phyloP scores from a whole-genome alignment of 108 stramenopile species.

The Seminavis robusta region DNA sequence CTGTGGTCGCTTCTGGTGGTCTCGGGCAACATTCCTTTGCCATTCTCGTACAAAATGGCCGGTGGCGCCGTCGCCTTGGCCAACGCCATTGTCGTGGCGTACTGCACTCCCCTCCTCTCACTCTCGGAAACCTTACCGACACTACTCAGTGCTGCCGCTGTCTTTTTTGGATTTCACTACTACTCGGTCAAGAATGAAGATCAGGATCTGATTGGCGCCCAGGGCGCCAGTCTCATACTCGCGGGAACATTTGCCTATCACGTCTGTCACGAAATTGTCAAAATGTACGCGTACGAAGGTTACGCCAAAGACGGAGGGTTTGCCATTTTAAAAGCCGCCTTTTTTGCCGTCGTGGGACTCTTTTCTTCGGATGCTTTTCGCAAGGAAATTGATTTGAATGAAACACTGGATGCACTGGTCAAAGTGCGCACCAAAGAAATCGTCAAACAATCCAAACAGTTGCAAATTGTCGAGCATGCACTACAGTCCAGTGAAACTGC shows the following conservation, averaged over 20 bases:
- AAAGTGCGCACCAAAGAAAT: slow-evolving; percentile 8
- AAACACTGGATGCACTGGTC: slow-evolving; percentile 8
- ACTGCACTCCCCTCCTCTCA: background rate
- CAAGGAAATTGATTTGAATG: slow-evolving; percentile 10
- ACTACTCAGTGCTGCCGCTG: background rate
- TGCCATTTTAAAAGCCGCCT: slow-evolving; percentile 4
- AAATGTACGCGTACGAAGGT: background rate
- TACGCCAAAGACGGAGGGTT: background rate
- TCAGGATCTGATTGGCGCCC: background rate
- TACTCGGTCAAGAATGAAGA: background rate
- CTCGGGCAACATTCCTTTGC: background rate
- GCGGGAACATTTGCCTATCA: slow-evolving; percentile 1
- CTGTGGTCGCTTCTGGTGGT: background rate
- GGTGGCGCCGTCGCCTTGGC: background rate
- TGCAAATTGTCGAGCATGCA: slow-evolving; percentile 10
- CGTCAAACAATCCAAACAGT: slow-evolving; percentile 1
- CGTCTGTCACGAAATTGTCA: background rate
- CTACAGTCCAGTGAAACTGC: slow-evolving; percentile 17
- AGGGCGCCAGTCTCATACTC: background rate
- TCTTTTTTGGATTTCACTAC: background rate
- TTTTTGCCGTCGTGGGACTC: slow-evolving; percentile 11
- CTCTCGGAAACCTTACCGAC: background rate
- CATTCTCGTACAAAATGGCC: background rate
- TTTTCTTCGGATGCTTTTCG: slow-evolving; percentile 10
- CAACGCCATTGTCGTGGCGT: background rate